These are phyloP conservation scores for Colletotrichum zoysiae DNA, from an alignment of 2,329 filamentous ascomycete genomes.

Conservation along the genomic window DNA sequence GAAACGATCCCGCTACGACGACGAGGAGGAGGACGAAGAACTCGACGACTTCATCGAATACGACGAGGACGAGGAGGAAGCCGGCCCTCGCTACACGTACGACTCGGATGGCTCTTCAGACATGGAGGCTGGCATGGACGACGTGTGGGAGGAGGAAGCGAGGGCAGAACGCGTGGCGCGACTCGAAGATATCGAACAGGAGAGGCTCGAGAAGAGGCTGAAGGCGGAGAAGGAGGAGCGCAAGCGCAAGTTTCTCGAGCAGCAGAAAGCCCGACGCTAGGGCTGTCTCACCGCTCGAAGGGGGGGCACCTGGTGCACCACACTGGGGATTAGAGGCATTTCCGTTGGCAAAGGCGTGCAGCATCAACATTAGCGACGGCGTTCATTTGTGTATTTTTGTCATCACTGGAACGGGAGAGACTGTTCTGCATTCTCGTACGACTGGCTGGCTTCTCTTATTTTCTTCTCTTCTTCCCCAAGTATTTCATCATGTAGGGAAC, in stretches of 20 bases:
- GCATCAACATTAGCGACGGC: constrained; percentile 55
- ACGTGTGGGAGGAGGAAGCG: constrained; percentile 79
- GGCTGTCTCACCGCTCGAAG: constrained; percentile 29
- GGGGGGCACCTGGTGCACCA: constrained; percentile 3
- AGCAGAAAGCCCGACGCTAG: constrained; percentile 39
- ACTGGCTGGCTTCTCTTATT: background rate
- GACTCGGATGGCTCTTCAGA: constrained; percentile 77
- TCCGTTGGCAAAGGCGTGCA: constrained; percentile 34
- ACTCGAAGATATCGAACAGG: constrained; percentile 75
- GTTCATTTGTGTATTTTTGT: constrained; percentile 46
- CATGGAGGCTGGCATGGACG: constrained; percentile 82
- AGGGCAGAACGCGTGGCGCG: constrained; percentile 72
- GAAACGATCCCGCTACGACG: constrained; percentile 58
- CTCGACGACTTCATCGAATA: constrained; percentile 73
- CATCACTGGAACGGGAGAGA: constrained; percentile 5
- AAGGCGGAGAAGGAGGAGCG: constrained; percentile 73
- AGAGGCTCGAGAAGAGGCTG: constrained; percentile 71
- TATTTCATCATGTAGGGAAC: constrained; percentile 3
- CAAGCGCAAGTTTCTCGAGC: constrained; percentile 55
- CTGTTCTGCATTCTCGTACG: background rate
- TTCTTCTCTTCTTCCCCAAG: background rate
- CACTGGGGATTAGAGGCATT: constrained; percentile 19
- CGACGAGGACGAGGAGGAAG: constrained; percentile 65
- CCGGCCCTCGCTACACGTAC: constrained; percentile 64
- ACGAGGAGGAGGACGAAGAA: constrained; percentile 75